phyloP scores from a whole-genome alignment of 345 rosid species.

The Stellera chamaejasme region DNA sequence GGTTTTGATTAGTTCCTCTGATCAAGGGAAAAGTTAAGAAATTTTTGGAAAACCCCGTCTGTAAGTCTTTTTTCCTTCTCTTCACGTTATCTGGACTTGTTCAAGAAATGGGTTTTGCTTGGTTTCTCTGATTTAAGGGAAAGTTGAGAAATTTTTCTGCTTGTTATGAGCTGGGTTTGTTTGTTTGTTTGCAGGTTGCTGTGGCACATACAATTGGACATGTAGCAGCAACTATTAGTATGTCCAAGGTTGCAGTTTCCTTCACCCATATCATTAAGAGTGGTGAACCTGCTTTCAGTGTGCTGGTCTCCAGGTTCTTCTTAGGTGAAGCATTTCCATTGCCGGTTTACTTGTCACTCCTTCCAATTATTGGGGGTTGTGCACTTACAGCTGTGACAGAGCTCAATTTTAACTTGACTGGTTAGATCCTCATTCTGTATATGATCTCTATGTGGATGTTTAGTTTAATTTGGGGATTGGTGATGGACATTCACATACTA shows the following conservation, averaged over 20 bases:
- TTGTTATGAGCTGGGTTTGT: not conserved
- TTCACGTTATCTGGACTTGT: not conserved
- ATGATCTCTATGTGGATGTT: too few relatives aligned
- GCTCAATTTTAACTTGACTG: conserved; percentile 88
- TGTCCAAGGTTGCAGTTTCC: conserved; percentile 97
- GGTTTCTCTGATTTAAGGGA: not conserved
- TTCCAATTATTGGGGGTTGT: conserved; percentile 91
- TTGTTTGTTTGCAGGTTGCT: conserved; percentile 53
- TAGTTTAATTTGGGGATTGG: not conserved
- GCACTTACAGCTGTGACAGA: conserved; percentile 90
- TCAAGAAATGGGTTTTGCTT: not conserved
- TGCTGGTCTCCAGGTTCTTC: conserved; percentile 65
- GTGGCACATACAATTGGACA: conserved; percentile 97
- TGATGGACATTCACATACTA: not conserved
- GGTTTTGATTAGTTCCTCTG: too few relatives aligned
- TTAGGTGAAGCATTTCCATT: conserved; percentile 70
- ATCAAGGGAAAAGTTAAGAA: too few relatives aligned
- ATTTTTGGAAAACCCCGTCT: too few relatives aligned
- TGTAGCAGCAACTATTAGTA: conserved; percentile 96
- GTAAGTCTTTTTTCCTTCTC: not conserved
- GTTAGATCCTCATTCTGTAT: conserved; percentile 21
- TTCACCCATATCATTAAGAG: conserved; percentile 97
- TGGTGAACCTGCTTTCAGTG: conserved; percentile 94
- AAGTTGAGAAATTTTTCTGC: not conserved
- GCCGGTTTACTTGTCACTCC: conserved; percentile 71